Conservation (phyloP, 495 filamentous ascomycete species). For the Massariosphaeria phaeospora region DNA sequence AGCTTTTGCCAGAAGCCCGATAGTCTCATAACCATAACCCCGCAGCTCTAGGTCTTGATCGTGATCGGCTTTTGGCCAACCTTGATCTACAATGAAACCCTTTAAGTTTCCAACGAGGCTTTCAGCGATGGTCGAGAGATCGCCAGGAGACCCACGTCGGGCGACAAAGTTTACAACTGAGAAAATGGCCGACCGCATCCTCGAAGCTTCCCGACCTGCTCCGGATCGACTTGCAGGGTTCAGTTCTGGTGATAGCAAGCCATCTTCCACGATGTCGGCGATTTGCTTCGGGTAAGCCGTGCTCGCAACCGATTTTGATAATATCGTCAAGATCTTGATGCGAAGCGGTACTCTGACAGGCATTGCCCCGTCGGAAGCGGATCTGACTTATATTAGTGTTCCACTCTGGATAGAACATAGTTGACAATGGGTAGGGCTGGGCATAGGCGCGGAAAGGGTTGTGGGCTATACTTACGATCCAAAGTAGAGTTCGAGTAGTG, state of each 20-base stretch:
- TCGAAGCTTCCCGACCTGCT: conserved; percentile 63
- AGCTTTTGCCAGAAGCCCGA: conserved; percentile 67
- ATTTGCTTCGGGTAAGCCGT: conserved; percentile 62
- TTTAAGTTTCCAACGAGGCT: conserved; percentile 65
- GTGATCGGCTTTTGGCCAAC: conserved; percentile 63
- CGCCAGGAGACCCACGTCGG: conserved; percentile 58
- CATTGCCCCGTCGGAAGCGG: conserved; percentile 42
- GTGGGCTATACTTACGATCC: conserved; percentile 23
- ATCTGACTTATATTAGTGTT: conserved; percentile 12
- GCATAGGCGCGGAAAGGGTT: no score
- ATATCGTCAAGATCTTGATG: conserved; percentile 63
- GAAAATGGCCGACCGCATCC: conserved; percentile 78
- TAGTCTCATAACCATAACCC: conserved; percentile 59
- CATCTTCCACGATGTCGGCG: conserved; percentile 62
- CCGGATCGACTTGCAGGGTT: conserved; percentile 38
- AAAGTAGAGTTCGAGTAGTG: conserved; percentile 63
- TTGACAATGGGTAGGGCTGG: no score
- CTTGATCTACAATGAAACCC: conserved; percentile 72
- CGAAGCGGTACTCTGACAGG: conserved; percentile 65
- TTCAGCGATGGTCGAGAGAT: conserved; percentile 59
- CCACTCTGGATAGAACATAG: not conserved
- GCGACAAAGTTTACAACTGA: conserved; percentile 85
- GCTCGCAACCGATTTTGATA: conserved; percentile 69
- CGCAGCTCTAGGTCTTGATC: conserved; percentile 39
- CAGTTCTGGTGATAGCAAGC: conserved; percentile 46